These are phyloP conservation scores for Extremus antarcticus DNA, from an alignment of 495 filamentous ascomycete genomes.

Conservation along the genomic window DNA sequence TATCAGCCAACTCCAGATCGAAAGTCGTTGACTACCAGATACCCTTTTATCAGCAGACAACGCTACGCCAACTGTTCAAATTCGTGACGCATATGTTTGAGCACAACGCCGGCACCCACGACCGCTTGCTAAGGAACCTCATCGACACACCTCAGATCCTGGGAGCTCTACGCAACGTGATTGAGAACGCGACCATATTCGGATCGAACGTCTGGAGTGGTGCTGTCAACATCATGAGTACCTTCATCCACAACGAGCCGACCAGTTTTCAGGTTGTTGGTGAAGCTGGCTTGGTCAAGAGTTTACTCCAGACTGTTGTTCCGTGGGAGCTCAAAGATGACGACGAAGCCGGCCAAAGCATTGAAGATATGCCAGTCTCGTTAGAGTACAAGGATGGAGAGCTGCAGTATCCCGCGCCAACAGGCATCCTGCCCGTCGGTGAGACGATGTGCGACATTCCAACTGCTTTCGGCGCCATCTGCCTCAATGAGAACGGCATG, in stretches of 20 bases:
- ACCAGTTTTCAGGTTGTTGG: conserved; percentile 93
- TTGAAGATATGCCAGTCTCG: conserved; percentile 21
- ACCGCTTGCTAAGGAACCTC: conserved; percentile 80
- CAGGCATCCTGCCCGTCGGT: conserved; percentile 67
- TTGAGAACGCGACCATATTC: conserved; percentile 64
- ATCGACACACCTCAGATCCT: conserved; percentile 86
- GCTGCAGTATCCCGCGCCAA: conserved; percentile 38
- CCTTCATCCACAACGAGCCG: conserved; percentile 97
- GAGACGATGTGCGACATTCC: conserved; percentile 83
- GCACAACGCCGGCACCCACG: conserved; percentile 71
- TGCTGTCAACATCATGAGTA: conserved; percentile 78
- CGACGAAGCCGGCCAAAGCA: conserved; percentile 25
- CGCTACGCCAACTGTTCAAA: conserved; percentile 84
- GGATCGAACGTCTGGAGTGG: conserved; percentile 91
- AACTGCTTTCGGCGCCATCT: conserved; percentile 83
- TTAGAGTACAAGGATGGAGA: conserved; percentile 11
- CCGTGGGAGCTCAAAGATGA: conserved; percentile 29
- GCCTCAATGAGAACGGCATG: conserved; percentile 78
- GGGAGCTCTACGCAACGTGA: conserved; percentile 65
- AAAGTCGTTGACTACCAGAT: conserved; percentile 82
- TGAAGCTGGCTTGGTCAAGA: conserved; percentile 81
- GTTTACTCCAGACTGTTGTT: conserved; percentile 54
- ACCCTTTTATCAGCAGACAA: conserved; percentile 82
- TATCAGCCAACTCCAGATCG: conserved; percentile 66
- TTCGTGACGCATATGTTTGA: conserved; percentile 94